Evolutionary conservation across 225 moss, liverwort and hornwort genomes (phyloP).

Genomic region (Anthoceros angustus): DNA sequence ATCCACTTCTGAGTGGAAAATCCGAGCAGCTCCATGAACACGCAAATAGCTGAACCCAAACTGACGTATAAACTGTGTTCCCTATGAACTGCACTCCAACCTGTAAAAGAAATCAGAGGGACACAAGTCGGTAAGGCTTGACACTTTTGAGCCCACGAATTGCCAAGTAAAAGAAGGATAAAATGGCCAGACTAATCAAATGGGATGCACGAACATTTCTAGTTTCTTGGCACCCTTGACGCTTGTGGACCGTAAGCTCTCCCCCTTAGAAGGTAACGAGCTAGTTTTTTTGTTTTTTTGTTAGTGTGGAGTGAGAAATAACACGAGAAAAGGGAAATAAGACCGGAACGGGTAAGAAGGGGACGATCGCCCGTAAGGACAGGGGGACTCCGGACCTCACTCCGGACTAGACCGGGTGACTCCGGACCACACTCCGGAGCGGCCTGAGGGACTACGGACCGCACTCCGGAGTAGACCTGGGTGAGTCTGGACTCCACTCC

Average conservation of each 20-base stretch:
- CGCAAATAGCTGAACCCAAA: slow-evolving; percentile 89
- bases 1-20: slow-evolving; percentile 92
- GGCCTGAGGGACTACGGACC: too few relatives aligned
- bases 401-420: too few relatives aligned
- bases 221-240: slow-evolving; percentile 38
- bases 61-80: slow-evolving; percentile 79
- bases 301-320: slow-evolving; percentile 64
- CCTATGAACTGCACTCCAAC: slow-evolving; percentile 75
- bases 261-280: too few relatives aligned
- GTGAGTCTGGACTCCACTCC: too few relatives aligned
- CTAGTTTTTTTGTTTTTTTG: slow-evolving; percentile 55
- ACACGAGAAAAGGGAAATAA: too few relatives aligned
- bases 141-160: neutral
- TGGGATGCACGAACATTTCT: slow-evolving; percentile 42
- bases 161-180: neutral
- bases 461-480: too few relatives aligned
- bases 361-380: too few relatives aligned
- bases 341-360: too few relatives aligned
- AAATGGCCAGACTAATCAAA: neutral
- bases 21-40: slow-evolving; percentile 84
- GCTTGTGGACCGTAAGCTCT: too few relatives aligned
- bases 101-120: slow-evolving; percentile 22
- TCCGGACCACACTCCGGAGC: too few relatives aligned
- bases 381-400: too few relatives aligned
- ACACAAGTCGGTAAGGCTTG: neutral